Percentiles rank a stretch among this genome's conserved stretches.
Evolutionary conservation across 306 rosid species (phyloP).

Genomic region (Prunus armeniaca): DNA sequence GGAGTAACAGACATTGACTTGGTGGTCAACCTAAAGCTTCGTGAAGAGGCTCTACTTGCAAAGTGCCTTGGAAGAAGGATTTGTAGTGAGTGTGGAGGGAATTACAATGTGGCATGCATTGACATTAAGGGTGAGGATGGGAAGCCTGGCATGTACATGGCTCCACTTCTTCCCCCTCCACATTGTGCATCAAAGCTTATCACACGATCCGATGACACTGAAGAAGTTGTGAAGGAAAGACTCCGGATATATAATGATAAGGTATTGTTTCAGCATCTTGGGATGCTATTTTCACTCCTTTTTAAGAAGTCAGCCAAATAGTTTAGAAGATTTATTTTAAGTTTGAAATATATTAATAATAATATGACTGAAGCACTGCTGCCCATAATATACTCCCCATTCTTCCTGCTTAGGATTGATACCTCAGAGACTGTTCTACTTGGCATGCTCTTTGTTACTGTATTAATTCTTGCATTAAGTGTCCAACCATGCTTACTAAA

Average conservation of each 20-base stretch:
- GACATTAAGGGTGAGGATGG: conserved; percentile 47
- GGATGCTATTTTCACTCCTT: not conserved
- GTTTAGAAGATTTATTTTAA: not conserved
- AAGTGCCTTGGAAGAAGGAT: conserved; percentile 53
- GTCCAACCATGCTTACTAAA: not conserved
- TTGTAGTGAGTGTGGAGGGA: conserved; percentile 48
- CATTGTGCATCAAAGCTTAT: conserved; percentile 47
- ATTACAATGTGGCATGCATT: conserved; percentile 41
- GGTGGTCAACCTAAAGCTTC: conserved; percentile 48
- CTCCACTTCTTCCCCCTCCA: conserved; percentile 50
- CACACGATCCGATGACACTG: conserved; percentile 43
- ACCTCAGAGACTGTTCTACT: not conserved
- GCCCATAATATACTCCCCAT: not conserved
- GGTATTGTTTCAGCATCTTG: conserved; percentile 26
- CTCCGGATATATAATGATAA: conserved; percentile 40
- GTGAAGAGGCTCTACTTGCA: conserved; percentile 49
- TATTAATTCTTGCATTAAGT: not conserved
- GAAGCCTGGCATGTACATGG: conserved; percentile 43
- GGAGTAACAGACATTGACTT: conserved; percentile 46
- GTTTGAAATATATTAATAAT: not conserved
- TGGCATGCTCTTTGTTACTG: not conserved
- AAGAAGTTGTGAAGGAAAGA: conserved; percentile 45
- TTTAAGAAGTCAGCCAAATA: not conserved
- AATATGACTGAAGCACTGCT: conserved; percentile 1
- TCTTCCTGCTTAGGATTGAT: not conserved